Evolutionary conservation across 2,329 filamentous ascomycete species (phyloP).

Genomic region (Pseudocercospora macadamiae): DNA sequence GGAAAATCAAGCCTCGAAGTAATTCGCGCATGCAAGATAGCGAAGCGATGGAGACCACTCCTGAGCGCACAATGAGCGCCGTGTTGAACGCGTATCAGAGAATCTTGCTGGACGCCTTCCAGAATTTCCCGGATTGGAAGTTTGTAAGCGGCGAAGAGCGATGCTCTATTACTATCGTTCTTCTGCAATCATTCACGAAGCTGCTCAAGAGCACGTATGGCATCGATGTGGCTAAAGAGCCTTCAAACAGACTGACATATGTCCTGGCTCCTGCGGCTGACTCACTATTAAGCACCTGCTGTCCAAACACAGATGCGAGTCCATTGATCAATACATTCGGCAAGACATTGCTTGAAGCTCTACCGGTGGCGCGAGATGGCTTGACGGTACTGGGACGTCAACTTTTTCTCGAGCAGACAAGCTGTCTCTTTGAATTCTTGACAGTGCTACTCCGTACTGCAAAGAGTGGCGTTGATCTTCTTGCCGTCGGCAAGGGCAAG

Average conservation of each 20-base stretch:
- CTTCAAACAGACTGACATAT: constrained; percentile 56
- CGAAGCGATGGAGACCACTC: constrained; percentile 68
- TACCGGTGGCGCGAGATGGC: constrained; percentile 24
- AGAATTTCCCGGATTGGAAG: constrained; percentile 84
- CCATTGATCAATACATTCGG: constrained; percentile 24
- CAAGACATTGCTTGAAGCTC: constrained; percentile 23
- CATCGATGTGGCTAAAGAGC: constrained; percentile 63
- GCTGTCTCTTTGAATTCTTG: constrained; percentile 20
- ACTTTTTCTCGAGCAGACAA: constrained; percentile 27
- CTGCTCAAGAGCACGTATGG: constrained; percentile 74
- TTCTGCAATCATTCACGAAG: constrained; percentile 71
- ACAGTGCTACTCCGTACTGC: constrained; percentile 26
- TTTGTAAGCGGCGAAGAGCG: constrained; percentile 72
- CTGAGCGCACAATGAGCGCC: constrained; percentile 74
- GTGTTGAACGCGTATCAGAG: constrained; percentile 74
- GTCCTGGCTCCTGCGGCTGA: constrained; percentile 73
- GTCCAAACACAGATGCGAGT: constrained; percentile 22
- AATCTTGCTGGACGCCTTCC: constrained; percentile 78
- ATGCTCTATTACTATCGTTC: constrained; percentile 66
- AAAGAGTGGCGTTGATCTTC: constrained; percentile 15
- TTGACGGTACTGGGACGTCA: constrained; percentile 24
- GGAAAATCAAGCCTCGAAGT: constrained; percentile 46
- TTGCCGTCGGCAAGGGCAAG: constrained; percentile 1
- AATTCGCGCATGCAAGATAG: constrained; percentile 32
- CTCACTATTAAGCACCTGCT: constrained; percentile 75